Evolutionary conservation across 352 stramenopile genomes (phyloP).

Genomic region (Phytophthora foliorum): DNA sequence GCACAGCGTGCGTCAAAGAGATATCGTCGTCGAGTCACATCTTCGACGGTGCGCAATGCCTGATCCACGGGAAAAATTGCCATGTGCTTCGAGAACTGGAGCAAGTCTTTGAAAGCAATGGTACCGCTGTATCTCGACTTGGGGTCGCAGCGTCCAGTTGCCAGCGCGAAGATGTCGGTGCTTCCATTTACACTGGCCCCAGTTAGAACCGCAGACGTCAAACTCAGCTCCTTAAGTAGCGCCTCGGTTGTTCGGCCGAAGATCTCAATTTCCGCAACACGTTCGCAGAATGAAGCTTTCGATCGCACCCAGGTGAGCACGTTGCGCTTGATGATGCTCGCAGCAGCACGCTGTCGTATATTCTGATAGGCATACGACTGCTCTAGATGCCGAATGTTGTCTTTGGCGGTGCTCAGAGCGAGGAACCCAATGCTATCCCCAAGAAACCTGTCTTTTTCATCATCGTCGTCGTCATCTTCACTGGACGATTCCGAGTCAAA

Average conservation of each 20-base stretch:
- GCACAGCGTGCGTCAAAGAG: slow-evolving; percentile 58
- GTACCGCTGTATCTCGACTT: slow-evolving; percentile 31
- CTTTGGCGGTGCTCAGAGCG: slow-evolving; percentile 10
- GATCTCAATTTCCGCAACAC: slow-evolving; percentile 67
- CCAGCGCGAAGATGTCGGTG: slow-evolving; percentile 54
- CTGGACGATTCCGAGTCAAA: slow-evolving; percentile 65
- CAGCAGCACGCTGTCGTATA: slow-evolving; percentile 63
- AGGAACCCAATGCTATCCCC: not conserved
- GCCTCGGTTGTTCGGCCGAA: slow-evolving; percentile 70
- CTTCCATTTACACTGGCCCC: not conserved
- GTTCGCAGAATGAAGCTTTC: slow-evolving; percentile 58
- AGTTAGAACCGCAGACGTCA: slow-evolving; percentile 18
- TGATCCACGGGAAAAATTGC: slow-evolving; percentile 76
- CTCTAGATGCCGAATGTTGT: slow-evolving; percentile 18
- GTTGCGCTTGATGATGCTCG: slow-evolving; percentile 69
- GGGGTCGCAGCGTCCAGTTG: slow-evolving; percentile 23
- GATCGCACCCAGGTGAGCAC: slow-evolving; percentile 63
- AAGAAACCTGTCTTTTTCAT: slow-evolving; percentile 11
- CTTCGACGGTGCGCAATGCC: slow-evolving; percentile 62
- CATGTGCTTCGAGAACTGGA: slow-evolving; percentile 77
- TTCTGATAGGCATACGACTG: slow-evolving; percentile 69
- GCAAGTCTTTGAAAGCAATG: slow-evolving; percentile 69
- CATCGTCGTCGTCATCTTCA: slow-evolving; percentile 39
- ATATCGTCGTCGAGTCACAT: slow-evolving; percentile 60
- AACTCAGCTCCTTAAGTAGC: slow-evolving; percentile 57